Conservation (phyloP, 768 basidiomycete species). For the Leccinellum luteum region DNA sequence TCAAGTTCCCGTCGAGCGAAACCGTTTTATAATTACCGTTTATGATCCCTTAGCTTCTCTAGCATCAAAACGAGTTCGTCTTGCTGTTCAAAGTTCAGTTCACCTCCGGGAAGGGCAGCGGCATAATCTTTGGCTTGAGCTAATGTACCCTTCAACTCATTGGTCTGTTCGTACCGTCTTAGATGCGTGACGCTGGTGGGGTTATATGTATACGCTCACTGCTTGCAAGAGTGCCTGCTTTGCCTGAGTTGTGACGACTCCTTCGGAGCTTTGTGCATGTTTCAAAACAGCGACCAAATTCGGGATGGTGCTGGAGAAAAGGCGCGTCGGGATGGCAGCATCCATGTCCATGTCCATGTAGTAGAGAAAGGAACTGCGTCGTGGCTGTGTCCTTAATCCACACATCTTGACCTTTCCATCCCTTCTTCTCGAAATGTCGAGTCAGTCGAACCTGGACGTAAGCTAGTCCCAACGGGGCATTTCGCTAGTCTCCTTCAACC, state of each 20-base stretch:
- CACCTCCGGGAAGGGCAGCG: constrained; percentile 63
- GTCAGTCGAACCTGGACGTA: constrained; percentile 48
- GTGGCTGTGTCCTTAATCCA: constrained; percentile 19
- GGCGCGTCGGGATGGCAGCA: constrained; percentile 38
- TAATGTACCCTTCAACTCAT: constrained; percentile 62
- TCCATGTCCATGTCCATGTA: background rate
- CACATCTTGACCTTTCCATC: background rate
- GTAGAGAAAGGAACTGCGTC: background rate
- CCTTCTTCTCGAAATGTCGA: constrained; percentile 35
- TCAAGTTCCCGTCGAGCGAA: background rate
- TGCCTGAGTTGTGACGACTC: constrained; percentile 50
- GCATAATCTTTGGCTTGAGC: constrained; percentile 60
- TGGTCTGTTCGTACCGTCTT: constrained; percentile 48
- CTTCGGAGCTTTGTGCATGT: constrained; percentile 56
- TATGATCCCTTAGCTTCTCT: constrained; percentile 58
- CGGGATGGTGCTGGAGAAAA: constrained; percentile 56
- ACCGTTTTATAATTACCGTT: constrained; percentile 25
- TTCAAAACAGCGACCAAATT: constrained; percentile 63
- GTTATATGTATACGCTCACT: constrained; percentile 40
- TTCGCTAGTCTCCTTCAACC: background rate
- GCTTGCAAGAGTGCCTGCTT: constrained; percentile 68
- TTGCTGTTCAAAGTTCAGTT: constrained; percentile 65
- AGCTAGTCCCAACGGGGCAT: constrained; percentile 10
- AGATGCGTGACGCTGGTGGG: background rate
- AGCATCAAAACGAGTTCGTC: constrained; percentile 70